These are phyloP conservation scores for Penicillium pulvis DNA, from an alignment of 495 filamentous ascomycete genomes.

Conservation along the genomic window DNA sequence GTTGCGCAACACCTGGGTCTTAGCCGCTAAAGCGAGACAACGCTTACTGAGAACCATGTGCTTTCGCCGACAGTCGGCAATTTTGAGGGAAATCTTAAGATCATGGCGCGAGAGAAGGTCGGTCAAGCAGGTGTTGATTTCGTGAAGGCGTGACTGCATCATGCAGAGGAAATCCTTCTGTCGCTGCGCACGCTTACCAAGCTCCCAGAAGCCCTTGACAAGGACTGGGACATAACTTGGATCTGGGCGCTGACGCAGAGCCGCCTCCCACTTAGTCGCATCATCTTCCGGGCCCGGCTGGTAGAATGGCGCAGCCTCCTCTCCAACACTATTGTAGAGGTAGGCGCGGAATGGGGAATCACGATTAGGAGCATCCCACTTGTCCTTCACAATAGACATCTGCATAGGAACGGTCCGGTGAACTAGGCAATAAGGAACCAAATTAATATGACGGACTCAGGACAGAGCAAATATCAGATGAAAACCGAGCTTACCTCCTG, in stretches of 20 bases:
- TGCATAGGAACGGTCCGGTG: constrained; percentile 87
- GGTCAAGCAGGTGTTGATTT: constrained; percentile 84
- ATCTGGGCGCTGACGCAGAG: constrained; percentile 77
- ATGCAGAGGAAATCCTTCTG: constrained; percentile 72
- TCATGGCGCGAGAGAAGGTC: constrained; percentile 80
- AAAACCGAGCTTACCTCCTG: constrained; percentile 35
- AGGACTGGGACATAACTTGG: constrained; percentile 75
- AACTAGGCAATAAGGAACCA: constrained; percentile 28
- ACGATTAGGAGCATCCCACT: constrained; percentile 76
- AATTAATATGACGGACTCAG: constrained; percentile 2
- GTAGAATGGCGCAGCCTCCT: constrained; percentile 79
- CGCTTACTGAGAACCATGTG: constrained; percentile 80
- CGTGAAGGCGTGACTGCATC: constrained; percentile 80
- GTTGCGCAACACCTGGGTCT: constrained; percentile 89
- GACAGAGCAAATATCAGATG: not conserved
- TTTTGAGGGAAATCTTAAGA: constrained; percentile 74
- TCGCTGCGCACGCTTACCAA: constrained; percentile 75
- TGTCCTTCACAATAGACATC: constrained; percentile 72
- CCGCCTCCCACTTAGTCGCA: constrained; percentile 89
- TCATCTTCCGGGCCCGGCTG: constrained; percentile 76
- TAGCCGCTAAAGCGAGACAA: constrained; percentile 80
- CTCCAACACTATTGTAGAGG: constrained; percentile 89
- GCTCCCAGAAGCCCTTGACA: constrained; percentile 65
- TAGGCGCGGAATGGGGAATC: constrained; percentile 85
- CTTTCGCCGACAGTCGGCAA: constrained; percentile 76